Base-by-base conservation (phyloP, 257 asterid genomes). In the Mitragyna speciosa region DNA sequence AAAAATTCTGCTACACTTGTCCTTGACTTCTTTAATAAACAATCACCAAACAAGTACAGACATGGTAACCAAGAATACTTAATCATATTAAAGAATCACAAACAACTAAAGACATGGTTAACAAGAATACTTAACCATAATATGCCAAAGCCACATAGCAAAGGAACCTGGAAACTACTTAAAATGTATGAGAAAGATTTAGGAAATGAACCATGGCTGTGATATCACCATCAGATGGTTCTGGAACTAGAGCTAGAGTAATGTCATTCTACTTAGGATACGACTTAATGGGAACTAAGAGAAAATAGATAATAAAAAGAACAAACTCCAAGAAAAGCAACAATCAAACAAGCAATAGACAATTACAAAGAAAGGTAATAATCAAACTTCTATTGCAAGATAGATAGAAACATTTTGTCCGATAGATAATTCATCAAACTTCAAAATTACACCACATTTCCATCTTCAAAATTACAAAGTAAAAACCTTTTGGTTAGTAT, bases 221-320 rank as follows among this genome's bases (percentile, higher is more conserved):
- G 73, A 82, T 26, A 79, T 75, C 85, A 76, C 84, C 90, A 67
- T 56, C 81, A 28, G 96, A 86, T 45, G 97, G 97, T 75, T 92
- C 85, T 76, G 96, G 95, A 84, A 81, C 88, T 16, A 97, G 97
- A 87, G 92, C 81, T 41, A 88, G 85, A 82, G 80, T 6, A 14
- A 87, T 80, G 63, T 70, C 82, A 76, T 89, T 89, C 80, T 86
- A 79, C 54, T 78, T 77, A 7, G 87, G 90, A 86, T 89, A 87
- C 58, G 95, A 93, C 58, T 91, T 90, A 12, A 98, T 98, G 48
- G 99, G 99, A 88, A 87, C 99, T 95, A 91, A 78, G 79, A 83
- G 80, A 78, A 54, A 70, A 81, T 30, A 70, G 36, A 71, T 48
- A 77, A 77, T 64, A 72, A 47, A 47, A 47, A 47, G 51, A 47